Evolutionary conservation across 1,139 yeast genomes (phyloP).

Genomic region (Pneumocystis jirovecii): DNA sequence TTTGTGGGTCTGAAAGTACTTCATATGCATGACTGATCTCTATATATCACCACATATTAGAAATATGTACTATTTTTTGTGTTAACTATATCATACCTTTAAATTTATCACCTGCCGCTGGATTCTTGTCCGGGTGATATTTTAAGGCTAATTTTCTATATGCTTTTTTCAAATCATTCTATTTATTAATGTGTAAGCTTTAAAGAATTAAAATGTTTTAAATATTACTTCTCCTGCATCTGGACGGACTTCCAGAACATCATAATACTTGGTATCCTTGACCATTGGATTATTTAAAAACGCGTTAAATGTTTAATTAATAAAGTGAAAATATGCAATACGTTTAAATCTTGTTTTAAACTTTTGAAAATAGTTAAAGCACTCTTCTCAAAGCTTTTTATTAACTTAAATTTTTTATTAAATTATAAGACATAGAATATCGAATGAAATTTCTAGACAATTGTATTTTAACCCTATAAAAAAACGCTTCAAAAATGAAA

Average conservation of each 20-base stretch:
- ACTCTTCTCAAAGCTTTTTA: neutral
- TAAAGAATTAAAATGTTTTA: conserved; percentile 45
- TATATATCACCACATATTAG: neutral
- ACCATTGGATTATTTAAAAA: neutral
- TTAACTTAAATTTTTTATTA: neutral
- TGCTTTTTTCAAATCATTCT: conserved; percentile 80
- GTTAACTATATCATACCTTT: conserved; percentile 35
- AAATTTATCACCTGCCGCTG: conserved; percentile 87
- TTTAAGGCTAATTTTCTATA: conserved; percentile 60
- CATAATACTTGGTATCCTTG: conserved; percentile 1
- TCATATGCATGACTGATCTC: conserved; percentile 35
- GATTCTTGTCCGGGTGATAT: conserved; percentile 89
- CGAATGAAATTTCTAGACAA: neutral
- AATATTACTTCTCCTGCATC: neutral
- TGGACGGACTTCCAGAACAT: neutral
- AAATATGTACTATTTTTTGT: neutral
- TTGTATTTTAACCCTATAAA: neutral
- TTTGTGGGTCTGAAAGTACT: conserved; percentile 67
- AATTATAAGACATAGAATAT: neutral
- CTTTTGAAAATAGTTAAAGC: neutral
- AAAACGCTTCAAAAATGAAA: neutral
- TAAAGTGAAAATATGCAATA: neutral
- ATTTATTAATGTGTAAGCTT: conserved; percentile 65
- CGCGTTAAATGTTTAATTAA: neutral
- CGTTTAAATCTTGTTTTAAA: neutral